These are phyloP conservation scores for Euptelea pleiosperma DNA, from an alignment of 164 flowering plant genomes.

Conservation along the genomic window DNA sequence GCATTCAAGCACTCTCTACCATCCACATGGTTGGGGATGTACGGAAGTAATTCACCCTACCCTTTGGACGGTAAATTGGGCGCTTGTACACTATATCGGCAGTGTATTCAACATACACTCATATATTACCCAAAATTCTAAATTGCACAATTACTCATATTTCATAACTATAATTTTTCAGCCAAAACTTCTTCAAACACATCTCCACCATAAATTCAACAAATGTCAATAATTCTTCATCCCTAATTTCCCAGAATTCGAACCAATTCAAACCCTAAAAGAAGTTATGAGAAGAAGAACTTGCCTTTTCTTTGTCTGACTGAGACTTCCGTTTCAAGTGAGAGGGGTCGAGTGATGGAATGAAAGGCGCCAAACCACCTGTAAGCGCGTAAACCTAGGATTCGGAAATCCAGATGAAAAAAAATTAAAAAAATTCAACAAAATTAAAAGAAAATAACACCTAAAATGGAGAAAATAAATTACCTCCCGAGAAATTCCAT, in stretches of 20 bases:
- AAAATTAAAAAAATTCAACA: not conserved
- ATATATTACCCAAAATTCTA: too few species aligned
- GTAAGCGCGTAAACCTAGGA: constrained; percentile 89
- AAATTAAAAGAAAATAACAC: not conserved
- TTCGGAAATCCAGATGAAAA: not conserved
- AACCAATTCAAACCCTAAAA: not conserved
- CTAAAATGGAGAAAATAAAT: not conserved
- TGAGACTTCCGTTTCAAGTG: constrained; percentile 64
- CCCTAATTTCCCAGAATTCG: not conserved
- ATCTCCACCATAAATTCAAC: too few species aligned
- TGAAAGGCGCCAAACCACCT: constrained; percentile 90
- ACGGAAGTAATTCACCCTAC: too few species aligned
- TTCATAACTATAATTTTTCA: too few species aligned
- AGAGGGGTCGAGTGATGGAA: constrained; percentile 72
- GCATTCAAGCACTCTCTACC: too few species aligned
- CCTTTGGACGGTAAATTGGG: too few species aligned
- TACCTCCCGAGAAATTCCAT: constrained; percentile 99
- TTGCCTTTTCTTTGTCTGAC: constrained; percentile 69
- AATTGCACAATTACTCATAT: too few species aligned
- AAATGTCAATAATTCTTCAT: too few species aligned
- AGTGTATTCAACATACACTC: too few species aligned
- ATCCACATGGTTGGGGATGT: too few species aligned
- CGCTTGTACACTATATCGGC: too few species aligned
- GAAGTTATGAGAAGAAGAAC: not conserved
- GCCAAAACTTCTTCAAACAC: not conserved